Conservation (phyloP, 495 filamentous ascomycete species). For the Penicillium riverlandense region DNA sequence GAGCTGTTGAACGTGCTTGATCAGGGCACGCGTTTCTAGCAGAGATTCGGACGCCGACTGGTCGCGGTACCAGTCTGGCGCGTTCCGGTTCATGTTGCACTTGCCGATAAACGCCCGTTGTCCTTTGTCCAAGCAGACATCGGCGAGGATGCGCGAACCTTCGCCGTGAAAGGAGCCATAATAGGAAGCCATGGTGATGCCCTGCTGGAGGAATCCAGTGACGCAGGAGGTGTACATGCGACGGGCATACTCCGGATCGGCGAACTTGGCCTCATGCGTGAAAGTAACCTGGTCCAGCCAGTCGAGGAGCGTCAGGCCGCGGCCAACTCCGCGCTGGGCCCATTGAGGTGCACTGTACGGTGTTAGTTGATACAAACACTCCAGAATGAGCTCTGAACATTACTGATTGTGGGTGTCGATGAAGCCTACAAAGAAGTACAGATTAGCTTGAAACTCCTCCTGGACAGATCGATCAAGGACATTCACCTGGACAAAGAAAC, state of each 20-base stretch:
- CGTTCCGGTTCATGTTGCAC: conserved; percentile 57
- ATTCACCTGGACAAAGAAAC: conserved; percentile 42
- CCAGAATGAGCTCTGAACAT: too few species aligned
- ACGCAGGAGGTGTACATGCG: conserved; percentile 48
- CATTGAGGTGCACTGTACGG: conserved; percentile 46
- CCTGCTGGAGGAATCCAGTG: conserved; percentile 50
- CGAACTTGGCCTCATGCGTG: conserved; percentile 52
- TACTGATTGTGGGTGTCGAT: conserved; percentile 57
- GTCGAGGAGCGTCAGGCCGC: conserved; percentile 49
- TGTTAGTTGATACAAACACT: too few species aligned
- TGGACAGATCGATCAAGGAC: too few species aligned
- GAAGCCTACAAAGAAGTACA: conserved; percentile 30
- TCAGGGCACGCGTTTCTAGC: conserved; percentile 43
- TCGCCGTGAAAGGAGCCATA: conserved; percentile 53
- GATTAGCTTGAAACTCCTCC: too few species aligned
- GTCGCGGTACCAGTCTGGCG: conserved; percentile 55
- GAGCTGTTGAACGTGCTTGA: conserved; percentile 32
- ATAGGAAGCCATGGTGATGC: conserved; percentile 60
- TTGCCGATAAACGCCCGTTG: conserved; percentile 63
- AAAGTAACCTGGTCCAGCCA: conserved; percentile 58
- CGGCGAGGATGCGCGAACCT: conserved; percentile 52
- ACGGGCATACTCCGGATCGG: conserved; percentile 44
- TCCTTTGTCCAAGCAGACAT: conserved; percentile 46
- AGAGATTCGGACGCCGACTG: conserved; percentile 39
- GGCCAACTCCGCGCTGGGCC: conserved; percentile 52